phyloP scores from a whole-genome alignment of 1,284 basidiomycete species.

The Cerrena zonata region DNA sequence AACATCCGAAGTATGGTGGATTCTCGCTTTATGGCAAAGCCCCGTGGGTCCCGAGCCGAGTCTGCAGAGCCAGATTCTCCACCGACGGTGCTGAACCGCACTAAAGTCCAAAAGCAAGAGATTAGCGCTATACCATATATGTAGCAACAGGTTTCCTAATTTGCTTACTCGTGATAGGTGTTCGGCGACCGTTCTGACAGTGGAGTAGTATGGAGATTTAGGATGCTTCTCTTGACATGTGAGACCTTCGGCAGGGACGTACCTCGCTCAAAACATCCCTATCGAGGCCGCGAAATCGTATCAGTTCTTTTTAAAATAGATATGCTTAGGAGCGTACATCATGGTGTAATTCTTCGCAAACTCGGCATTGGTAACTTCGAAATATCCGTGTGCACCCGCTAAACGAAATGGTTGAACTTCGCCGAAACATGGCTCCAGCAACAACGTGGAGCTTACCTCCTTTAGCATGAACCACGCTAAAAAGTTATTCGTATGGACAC shows the following conservation, averaged over 20 bases:
- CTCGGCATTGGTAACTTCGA: constrained; percentile 36
- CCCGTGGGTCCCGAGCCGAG: constrained; percentile 86
- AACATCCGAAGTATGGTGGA: constrained; percentile 1
- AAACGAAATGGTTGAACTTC: background rate
- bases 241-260: background rate
- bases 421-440: background rate
- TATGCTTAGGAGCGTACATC: constrained; percentile 27
- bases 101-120: constrained; percentile 32
- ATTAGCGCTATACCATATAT: background rate
- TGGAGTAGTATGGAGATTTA: constrained; percentile 42
- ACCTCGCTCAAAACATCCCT: constrained; percentile 16
- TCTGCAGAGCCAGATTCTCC: constrained; percentile 85
- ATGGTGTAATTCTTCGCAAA: constrained; percentile 18
- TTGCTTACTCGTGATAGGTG: constrained; percentile 49
- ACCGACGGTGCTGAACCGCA: constrained; percentile 85
- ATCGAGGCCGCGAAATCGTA: constrained; percentile 32
- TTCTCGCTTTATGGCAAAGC: constrained; percentile 24
- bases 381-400: constrained; percentile 53
- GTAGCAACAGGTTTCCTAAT: background rate
- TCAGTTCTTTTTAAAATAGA: background rate
- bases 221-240: background rate
- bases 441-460: constrained; percentile 20
- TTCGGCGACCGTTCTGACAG: constrained; percentile 59
- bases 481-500: background rate
- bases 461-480: constrained; percentile 36